These are phyloP conservation scores for Salix brachista DNA, from an alignment of 345 rosid genomes.

Conservation along the genomic window DNA sequence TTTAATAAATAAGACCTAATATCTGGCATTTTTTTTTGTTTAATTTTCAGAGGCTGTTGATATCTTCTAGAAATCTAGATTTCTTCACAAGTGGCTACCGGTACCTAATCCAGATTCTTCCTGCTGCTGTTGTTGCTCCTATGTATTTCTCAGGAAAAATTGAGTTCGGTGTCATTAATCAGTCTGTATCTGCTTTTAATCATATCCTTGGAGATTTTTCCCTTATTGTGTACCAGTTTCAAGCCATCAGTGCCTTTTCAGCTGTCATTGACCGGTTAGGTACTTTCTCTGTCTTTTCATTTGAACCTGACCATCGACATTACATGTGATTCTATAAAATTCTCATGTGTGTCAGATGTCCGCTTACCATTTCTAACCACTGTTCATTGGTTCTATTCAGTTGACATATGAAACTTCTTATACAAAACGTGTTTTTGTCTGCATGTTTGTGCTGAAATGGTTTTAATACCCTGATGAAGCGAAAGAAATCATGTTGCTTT, in stretches of 20 bases:
- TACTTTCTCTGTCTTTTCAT: slow-evolving; percentile 24
- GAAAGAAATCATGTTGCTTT: neutral
- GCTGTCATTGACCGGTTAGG: slow-evolving; percentile 97
- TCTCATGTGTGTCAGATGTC: neutral
- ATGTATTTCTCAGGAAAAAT: slow-evolving; percentile 96
- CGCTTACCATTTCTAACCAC: neutral
- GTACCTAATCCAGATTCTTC: slow-evolving; percentile 93
- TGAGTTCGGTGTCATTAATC: slow-evolving; percentile 98
- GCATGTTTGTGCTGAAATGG: neutral
- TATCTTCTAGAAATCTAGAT: slow-evolving; percentile 93
- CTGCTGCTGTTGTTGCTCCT: slow-evolving; percentile 96
- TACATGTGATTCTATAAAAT: no score
- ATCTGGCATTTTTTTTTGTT: slow-evolving; percentile 11
- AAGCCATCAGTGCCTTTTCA: slow-evolving; percentile 92
- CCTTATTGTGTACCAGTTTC: slow-evolving; percentile 90
- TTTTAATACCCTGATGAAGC: neutral
- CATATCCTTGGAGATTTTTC: slow-evolving; percentile 95
- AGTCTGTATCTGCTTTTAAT: slow-evolving; percentile 93
- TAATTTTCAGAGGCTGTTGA: slow-evolving; percentile 66
- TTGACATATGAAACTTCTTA: neutral
- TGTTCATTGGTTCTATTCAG: neutral
- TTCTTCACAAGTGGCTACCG: slow-evolving; percentile 95
- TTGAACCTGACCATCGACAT: neutral
- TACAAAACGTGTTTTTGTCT: neutral
- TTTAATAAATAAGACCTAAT: slow-evolving; percentile 8